Percentiles rank a stretch among this genome's conserved stretches.
phyloP scores from a whole-genome alignment of 371 early-diverging fungal species.

The Mucor circinelloides region DNA sequence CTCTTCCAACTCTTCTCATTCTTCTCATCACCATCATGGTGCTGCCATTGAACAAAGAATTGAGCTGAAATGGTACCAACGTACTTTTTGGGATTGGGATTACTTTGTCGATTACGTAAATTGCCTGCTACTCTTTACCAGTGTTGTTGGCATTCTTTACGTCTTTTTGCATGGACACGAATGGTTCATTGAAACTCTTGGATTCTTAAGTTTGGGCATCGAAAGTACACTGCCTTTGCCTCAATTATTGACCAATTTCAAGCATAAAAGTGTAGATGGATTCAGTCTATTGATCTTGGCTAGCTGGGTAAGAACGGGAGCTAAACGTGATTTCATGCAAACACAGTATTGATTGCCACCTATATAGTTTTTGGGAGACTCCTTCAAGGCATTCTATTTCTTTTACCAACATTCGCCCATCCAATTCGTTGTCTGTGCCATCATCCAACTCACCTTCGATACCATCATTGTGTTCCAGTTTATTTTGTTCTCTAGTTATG shows the following conservation, averaged over 20 bases:
- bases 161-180: conserved; percentile 36
- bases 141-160: conserved; percentile 34
- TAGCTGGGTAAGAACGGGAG: conserved; percentile 39
- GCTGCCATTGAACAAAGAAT: conserved; percentile 7
- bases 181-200: conserved; percentile 41
- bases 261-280: conserved; percentile 56
- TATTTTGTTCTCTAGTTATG: conserved; percentile 44
- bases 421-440: conserved; percentile 68
- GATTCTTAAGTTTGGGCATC: conserved; percentile 53
- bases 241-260: conserved; percentile 57
- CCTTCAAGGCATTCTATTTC: conserved; percentile 68
- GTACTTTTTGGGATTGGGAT: conserved; percentile 43
- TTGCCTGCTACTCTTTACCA: conserved; percentile 46
- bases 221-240: conserved; percentile 68
- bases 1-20: neutral
- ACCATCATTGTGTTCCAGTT: conserved; percentile 58
- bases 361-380: conserved; percentile 61
- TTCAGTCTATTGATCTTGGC: conserved; percentile 53
- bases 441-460: conserved; percentile 64
- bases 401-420: conserved; percentile 55
- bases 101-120: conserved; percentile 49
- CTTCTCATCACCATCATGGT: neutral
- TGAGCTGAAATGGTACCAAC: conserved; percentile 19
- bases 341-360: no score
- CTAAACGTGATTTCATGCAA: neutral